Evolutionary conservation across 1,139 yeast genomes (phyloP), one percentile per base, ranked within the genome.

Genomic region (Casaregolazyma suthepensis): DNA sequence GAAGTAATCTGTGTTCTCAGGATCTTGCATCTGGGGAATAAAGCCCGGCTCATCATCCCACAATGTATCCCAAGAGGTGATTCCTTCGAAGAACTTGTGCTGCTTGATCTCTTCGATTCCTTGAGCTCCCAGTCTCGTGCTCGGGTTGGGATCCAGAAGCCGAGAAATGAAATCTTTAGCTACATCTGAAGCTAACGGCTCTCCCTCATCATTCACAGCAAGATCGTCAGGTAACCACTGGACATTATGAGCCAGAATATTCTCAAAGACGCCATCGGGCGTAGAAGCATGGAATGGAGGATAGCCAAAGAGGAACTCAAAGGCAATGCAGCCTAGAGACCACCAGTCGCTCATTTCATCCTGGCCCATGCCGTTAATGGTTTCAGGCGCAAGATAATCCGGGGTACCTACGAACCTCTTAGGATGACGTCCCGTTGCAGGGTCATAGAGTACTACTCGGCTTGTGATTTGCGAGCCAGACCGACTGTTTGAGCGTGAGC

Each of bases 291-390:
- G 95, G 68, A 94, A 94, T 2, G 99, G 99, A 0, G 99, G 97
- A 65, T 83, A 87, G 0, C 99, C 99, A 67, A 87, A 87, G 51
- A 90, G 71, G 64, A 93, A 85, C 69, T 94, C 99, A 73, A 93
- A 94, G 53, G 91, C 71, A 55, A 94, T 90, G 70, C 98, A 93
- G 0, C 99, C 99, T 46, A 91, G 80, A 1, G 98, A 88, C 99
- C 99, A 94, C 99, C 99, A 94, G 73, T 94, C 99, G 42, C 95
- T 84, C 46, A 85, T 80, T 61, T 85, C 93, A 58, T 85, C 89
- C 67, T 93, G 97, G 0, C 89, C 88, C 5, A 78, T 76, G 35
- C 98, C 98, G 48, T 80, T 75, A 58, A 94, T 89, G 0, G 97
- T 91, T 66, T 94, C 99, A 0, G 99, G 99, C 0, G 99, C 96